Evolutionary conservation across 495 filamentous ascomycete species (phyloP).

Genomic region (Peziza echinospora): DNA sequence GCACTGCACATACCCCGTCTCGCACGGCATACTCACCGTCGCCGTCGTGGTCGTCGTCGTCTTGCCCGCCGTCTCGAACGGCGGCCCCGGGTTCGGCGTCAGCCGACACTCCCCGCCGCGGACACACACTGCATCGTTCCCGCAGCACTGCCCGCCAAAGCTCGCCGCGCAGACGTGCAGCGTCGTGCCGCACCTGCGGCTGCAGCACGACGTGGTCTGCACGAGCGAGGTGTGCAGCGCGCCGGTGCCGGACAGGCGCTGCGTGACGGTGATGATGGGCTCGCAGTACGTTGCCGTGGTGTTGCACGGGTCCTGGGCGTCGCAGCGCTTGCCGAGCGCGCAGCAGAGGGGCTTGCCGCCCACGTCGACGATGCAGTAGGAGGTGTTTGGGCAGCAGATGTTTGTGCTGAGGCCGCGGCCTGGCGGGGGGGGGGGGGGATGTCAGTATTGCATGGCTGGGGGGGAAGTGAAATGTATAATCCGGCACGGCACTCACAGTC

Average conservation of each 20-base stretch:
- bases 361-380: constrained; percentile 16
- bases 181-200: background rate
- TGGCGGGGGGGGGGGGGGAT: no score
- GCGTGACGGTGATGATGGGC: constrained; percentile 6
- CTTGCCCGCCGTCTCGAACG: background rate
- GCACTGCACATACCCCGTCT: constrained; percentile 24
- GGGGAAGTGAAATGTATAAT: no score
- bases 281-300: constrained; percentile 5
- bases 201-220: background rate
- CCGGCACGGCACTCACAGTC: background rate
- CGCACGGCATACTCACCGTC: no score
- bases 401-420: constrained; percentile 8
- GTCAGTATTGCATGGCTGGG: no score
- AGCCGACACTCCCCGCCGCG: background rate
- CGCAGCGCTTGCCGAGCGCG: constrained; percentile 20
- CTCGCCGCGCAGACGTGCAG: background rate
- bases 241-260: constrained; percentile 6
- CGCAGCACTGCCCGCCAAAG: background rate
- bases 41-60: background rate
- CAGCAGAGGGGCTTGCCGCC: constrained; percentile 20
- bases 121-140: background rate
- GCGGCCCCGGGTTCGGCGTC: background rate
- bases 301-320: constrained; percentile 12
- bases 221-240: background rate
- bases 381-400: constrained; percentile 16